A percentile compares a stretch with the other conserved stretches of the same genome.
phyloP scores from a whole-genome alignment of 2,329 filamentous ascomycete genomes.

The Pezicula carpinea region DNA sequence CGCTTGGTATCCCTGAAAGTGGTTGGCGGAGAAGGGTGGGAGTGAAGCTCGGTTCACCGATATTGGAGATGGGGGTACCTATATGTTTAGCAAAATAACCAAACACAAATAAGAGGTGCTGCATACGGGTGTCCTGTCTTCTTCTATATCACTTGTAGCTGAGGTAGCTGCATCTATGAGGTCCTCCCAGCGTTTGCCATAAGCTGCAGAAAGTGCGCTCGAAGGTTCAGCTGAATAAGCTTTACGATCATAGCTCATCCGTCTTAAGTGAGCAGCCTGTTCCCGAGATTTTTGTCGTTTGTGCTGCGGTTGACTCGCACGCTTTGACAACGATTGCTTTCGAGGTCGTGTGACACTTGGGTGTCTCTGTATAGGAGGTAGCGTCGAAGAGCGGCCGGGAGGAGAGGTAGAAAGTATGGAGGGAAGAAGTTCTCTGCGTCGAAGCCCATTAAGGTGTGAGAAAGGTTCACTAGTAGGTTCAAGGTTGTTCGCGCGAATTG shows the following conservation, averaged over 20 bases:
- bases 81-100: constrained; percentile 22
- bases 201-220: constrained; percentile 42
- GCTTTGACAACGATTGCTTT: constrained; percentile 83
- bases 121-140: constrained; percentile 83
- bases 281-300: constrained; percentile 71
- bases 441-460: constrained; percentile 53
- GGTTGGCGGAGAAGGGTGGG: constrained; percentile 55
- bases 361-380: constrained; percentile 75
- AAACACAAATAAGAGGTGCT: constrained; percentile 17
- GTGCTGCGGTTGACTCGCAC: constrained; percentile 70
- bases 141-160: constrained; percentile 85
- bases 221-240: constrained; percentile 82
- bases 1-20: constrained; percentile 71
- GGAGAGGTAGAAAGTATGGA: constrained; percentile 80
- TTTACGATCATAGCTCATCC: constrained; percentile 68
- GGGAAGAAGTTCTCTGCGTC: constrained; percentile 71
- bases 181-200: constrained; percentile 93
- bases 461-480: constrained; percentile 62
- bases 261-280: constrained; percentile 64
- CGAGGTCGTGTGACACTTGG: constrained; percentile 68
- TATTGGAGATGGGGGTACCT: constrained; percentile 62
- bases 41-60: constrained; percentile 59
- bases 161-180: constrained; percentile 92
- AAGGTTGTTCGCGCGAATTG: constrained; percentile 54
- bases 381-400: constrained; percentile 79